Base-by-base conservation (phyloP, 139 green algal species). In the Tetradesmus obliquus region DNA sequence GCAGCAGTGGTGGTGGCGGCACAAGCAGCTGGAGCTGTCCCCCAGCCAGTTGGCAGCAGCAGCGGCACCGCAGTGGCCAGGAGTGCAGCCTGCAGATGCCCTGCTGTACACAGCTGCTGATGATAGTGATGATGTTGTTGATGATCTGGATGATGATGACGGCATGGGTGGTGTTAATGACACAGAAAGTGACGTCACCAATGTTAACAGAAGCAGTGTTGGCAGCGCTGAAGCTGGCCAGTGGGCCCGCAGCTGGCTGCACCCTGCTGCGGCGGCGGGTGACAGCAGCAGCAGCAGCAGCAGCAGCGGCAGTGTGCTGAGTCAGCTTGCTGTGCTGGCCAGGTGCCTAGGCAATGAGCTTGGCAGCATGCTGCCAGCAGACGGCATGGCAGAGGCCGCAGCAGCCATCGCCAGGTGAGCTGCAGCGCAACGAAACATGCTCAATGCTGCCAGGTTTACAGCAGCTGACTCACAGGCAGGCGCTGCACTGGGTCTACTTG, bases 271-370 rank as follows among this genome's bases (percentile, higher is more conserved):
- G 22, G 76, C n/a, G 20, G 76, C 76, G 6, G 76, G 53, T 6
- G 24, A 82, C 76, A 82, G 66, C n/a, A 82, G 76, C 76, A 82
- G 76, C 24, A 17, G 24, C n/a, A 89, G 85, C 85, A 81, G 62
- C 60, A 22, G 17, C 85, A 89, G 32, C 66, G 76, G 13, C 32
- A 82, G 85, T 54, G 24, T 72, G 6, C 19, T 82, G 53, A 20
- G 10, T 24, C 20, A 72, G 55, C 32, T 88, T n/a, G 13, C 4
- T 79, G 58, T 79, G 8, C 7, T 88, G 17, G 84, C 10, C 2
- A 20, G 3, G 9, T 79, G 22, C 53, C n/a, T 88, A 10, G 57
- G 58, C 24, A n/a, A 8, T 58, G 84, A 88, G 57, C 57, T 79
- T 19, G 84, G 84, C 15, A 79, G 4, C 2, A 55, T 79, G 57